Percentiles rank a stretch among this genome's conserved stretches.
Evolutionary conservation across 2,329 filamentous ascomycete species (phyloP).

Genomic region (Aspergillus calidoustus): DNA sequence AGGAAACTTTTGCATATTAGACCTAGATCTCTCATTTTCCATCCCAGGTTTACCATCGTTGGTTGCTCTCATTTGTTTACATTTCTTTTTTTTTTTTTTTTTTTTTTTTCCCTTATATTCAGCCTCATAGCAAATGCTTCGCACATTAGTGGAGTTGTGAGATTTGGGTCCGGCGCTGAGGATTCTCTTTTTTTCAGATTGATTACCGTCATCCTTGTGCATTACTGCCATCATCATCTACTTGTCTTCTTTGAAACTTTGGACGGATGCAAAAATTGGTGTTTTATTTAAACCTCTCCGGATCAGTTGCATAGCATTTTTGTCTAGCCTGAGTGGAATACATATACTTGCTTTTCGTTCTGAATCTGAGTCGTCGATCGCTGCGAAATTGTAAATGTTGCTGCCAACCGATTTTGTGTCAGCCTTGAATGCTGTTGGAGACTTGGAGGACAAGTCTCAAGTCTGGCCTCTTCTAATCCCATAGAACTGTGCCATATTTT

Average conservation of each 20-base stretch:
- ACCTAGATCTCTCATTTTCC: slow-evolving; percentile 14
- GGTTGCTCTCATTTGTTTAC: neutral
- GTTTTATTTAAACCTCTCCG: neutral
- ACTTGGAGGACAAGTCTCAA: too few relatives aligned
- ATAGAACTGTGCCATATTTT: too few relatives aligned
- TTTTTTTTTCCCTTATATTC: neutral
- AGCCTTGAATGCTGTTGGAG: too few relatives aligned
- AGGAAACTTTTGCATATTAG: slow-evolving; percentile 15
- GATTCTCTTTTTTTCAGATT: slow-evolving; percentile 6
- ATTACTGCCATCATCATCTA: neutral
- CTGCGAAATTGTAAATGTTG: neutral
- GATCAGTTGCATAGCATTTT: neutral
- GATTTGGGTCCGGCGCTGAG: slow-evolving; percentile 14
- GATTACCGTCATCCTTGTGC: neutral
- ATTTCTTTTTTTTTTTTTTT: slow-evolving; percentile 1
- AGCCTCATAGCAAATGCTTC: neutral
- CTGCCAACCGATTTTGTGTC: neutral
- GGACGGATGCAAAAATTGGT: neutral
- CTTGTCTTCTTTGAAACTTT: neutral
- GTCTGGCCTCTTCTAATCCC: too few relatives aligned
- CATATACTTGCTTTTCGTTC: neutral
- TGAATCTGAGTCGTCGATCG: neutral
- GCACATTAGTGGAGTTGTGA: slow-evolving; percentile 12
- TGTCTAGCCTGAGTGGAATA: neutral
- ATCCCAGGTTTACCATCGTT: slow-evolving; percentile 1